These are phyloP conservation scores for Monosporascus sp. DNA, from an alignment of 2,329 filamentous ascomycete species.

Conservation along the genomic window DNA sequence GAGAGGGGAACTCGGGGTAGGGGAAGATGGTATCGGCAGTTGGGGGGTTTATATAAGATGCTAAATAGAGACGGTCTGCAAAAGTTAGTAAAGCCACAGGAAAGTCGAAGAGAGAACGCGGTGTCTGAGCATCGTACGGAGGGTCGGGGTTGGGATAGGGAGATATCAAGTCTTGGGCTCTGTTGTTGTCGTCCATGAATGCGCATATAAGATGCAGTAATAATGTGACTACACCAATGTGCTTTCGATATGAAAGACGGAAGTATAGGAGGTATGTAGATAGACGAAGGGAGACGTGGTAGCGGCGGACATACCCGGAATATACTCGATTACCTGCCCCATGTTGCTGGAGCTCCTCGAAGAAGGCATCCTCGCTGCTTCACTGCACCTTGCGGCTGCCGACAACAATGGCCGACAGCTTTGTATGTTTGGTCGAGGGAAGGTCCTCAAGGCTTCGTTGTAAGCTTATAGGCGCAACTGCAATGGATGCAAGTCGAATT, in stretches of 20 bases:
- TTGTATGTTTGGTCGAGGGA: neutral
- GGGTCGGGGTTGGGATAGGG: conserved; percentile 1
- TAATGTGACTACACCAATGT: conserved; percentile 23
- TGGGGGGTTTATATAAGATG: conserved; percentile 80
- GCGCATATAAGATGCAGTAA: neutral
- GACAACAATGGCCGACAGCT: neutral
- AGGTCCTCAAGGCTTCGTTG: neutral
- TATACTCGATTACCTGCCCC: conserved; percentile 93
- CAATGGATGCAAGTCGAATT: neutral
- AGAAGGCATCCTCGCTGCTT: conserved; percentile 44
- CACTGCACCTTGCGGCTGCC: neutral
- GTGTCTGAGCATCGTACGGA: conserved; percentile 7
- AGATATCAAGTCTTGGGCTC: neutral
- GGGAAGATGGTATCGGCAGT: conserved; percentile 80
- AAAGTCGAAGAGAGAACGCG: conserved; percentile 13
- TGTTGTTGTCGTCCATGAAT: neutral
- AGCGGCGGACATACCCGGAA: conserved; percentile 63
- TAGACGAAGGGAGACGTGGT: neutral
- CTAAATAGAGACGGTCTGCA: conserved; percentile 88
- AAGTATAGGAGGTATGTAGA: conserved; percentile 3
- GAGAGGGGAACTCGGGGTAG: conserved; percentile 54
- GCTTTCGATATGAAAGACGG: conserved; percentile 1
- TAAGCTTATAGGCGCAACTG: neutral
- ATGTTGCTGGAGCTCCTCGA: conserved; percentile 50
- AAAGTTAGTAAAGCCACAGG: conserved; percentile 32